Evolutionary conservation across 2,329 filamentous ascomycete genomes (phyloP).

Genomic region (Phaeomoniella chlamydospora): DNA sequence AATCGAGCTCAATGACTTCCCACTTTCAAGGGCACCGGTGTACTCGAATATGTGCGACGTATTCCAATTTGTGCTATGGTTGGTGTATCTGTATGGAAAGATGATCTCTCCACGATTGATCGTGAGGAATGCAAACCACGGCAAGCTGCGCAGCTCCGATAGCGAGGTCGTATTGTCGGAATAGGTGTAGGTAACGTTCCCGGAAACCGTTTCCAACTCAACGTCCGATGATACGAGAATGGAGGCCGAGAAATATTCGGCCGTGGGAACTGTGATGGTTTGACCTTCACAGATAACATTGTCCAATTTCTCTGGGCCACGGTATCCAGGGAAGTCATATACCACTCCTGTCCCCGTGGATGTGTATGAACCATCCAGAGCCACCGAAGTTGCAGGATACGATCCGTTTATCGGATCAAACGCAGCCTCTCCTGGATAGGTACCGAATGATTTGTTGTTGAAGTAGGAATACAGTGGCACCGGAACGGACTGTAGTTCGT

Average conservation of each 20-base stretch:
- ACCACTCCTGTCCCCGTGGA: conserved; percentile 22
- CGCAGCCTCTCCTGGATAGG: conserved; percentile 18
- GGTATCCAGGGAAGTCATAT: conserved; percentile 22
- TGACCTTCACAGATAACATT: conserved; percentile 23
- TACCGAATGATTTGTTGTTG: conserved; percentile 22
- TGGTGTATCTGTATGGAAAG: conserved; percentile 23
- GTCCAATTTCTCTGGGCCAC: conserved; percentile 18
- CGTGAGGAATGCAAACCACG: conserved; percentile 29
- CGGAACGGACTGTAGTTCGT: neutral
- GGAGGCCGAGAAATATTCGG: conserved; percentile 21
- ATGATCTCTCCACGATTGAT: conserved; percentile 28
- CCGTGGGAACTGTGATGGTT: conserved; percentile 15
- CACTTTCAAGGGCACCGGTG: conserved; percentile 22
- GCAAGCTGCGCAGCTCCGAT: conserved; percentile 28
- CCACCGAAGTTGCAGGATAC: conserved; percentile 21
- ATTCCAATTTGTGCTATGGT: conserved; percentile 21
- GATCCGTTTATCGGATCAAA: conserved; percentile 24
- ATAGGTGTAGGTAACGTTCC: conserved; percentile 26
- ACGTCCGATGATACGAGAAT: conserved; percentile 25
- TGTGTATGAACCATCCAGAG: conserved; percentile 17
- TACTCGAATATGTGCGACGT: conserved; percentile 25
- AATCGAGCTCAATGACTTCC: conserved; percentile 21
- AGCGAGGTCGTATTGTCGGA: conserved; percentile 23
- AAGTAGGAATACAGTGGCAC: conserved; percentile 3
- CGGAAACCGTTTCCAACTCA: conserved; percentile 19